A percentile compares a stretch with the other conserved stretches of the same genome.
These are phyloP conservation scores for Rhodotorula sp. DNA, from an alignment of 1,284 basidiomycete species.

Conservation along the genomic window DNA sequence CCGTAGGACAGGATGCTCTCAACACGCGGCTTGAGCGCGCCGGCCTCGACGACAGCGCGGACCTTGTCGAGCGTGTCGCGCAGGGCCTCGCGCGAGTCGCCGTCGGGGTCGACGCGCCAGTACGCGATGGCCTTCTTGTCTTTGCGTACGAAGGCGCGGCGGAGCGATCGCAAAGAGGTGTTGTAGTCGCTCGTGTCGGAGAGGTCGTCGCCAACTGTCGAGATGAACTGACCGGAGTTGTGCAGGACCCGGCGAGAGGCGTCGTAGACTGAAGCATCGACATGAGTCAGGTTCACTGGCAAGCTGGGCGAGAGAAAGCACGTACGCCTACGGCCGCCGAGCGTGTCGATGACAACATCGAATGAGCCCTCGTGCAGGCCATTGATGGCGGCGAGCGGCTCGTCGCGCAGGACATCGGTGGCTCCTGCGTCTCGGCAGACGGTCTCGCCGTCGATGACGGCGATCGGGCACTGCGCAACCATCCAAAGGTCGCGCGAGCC, in stretches of 20 bases:
- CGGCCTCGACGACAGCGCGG: constrained; percentile 32
- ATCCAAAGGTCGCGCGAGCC: constrained; percentile 49
- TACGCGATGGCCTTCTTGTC: constrained; percentile 52
- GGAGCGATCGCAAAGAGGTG: constrained; percentile 44
- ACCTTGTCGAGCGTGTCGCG: constrained; percentile 38
- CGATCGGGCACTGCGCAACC: constrained; percentile 51
- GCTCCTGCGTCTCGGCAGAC: constrained; percentile 52
- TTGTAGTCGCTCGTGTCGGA: constrained; percentile 37
- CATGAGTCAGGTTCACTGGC: constrained; percentile 10
- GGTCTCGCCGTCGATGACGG: constrained; percentile 48
- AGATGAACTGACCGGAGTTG: constrained; percentile 47
- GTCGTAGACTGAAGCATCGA: constrained; percentile 47
- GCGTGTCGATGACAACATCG: constrained; percentile 48
- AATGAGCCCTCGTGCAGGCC: constrained; percentile 52
- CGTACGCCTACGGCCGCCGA: constrained; percentile 38
- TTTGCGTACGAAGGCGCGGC: constrained; percentile 52
- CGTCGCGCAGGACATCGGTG: constrained; percentile 52
- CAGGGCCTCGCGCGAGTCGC: constrained; percentile 28
- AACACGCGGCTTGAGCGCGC: constrained; percentile 29
- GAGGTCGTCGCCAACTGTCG: constrained; percentile 49
- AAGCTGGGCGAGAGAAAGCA: constrained; percentile 7
- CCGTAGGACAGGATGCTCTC: constrained; percentile 26
- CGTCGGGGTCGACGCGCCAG: constrained; percentile 42
- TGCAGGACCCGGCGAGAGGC: constrained; percentile 52
- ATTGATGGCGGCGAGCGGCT: constrained; percentile 52